Evolutionary conservation across 495 filamentous ascomycete genomes (phyloP).

Genomic region (Aspergillus sclerotioniger): DNA sequence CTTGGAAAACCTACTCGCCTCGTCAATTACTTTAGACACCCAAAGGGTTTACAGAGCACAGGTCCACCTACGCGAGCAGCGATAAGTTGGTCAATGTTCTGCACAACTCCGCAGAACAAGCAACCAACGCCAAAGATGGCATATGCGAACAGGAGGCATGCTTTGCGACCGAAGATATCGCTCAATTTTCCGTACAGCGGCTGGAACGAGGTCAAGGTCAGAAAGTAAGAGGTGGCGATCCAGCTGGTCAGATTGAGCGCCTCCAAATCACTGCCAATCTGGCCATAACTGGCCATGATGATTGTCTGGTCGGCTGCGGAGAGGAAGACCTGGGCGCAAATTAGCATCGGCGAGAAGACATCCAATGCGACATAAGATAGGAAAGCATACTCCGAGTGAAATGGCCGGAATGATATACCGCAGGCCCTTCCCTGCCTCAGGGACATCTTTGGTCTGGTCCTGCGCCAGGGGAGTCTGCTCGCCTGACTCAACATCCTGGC

Average conservation of each 20-base stretch:
- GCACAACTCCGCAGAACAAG: slow-evolving; percentile 68
- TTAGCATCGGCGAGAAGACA: slow-evolving; percentile 3
- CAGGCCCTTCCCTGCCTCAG: slow-evolving; percentile 34
- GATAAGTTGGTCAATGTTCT: slow-evolving; percentile 68
- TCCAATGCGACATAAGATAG: neutral
- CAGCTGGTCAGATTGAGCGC: slow-evolving; percentile 78
- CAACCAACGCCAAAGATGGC: slow-evolving; percentile 71
- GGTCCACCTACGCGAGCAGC: slow-evolving; percentile 51
- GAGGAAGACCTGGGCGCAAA: slow-evolving; percentile 56
- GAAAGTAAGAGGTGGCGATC: slow-evolving; percentile 77
- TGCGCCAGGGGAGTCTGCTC: slow-evolving; percentile 1
- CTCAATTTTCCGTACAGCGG: slow-evolving; percentile 74
- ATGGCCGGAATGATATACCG: slow-evolving; percentile 50
- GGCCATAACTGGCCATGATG: slow-evolving; percentile 74
- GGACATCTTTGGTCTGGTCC: slow-evolving; percentile 25
- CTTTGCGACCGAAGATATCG: slow-evolving; percentile 83
- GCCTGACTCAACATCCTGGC: slow-evolving; percentile 23
- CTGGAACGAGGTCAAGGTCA: slow-evolving; percentile 77
- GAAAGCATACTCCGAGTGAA: slow-evolving; percentile 48
- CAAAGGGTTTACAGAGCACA: neutral
- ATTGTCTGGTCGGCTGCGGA: slow-evolving; percentile 79
- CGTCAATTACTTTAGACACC: neutral
- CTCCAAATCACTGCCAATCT: slow-evolving; percentile 76
- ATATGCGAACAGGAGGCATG: slow-evolving; percentile 71
- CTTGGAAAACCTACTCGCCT: slow-evolving; percentile 53